Evolutionary conservation across 2,329 filamentous ascomycete species (phyloP).

Genomic region (Tolypocladium album): DNA sequence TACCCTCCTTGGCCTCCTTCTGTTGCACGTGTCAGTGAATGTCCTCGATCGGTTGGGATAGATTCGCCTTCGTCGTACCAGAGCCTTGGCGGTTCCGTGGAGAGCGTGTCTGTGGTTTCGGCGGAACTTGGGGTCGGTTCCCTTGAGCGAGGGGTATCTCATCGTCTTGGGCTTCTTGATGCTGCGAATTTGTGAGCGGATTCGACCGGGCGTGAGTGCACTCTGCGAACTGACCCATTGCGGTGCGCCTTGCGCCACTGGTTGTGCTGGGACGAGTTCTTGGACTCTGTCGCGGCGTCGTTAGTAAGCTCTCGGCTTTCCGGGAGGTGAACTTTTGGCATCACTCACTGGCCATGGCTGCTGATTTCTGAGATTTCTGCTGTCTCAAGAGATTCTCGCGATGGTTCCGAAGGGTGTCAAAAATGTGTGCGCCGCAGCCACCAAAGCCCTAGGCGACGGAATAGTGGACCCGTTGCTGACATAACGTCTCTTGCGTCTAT

Average conservation of each 20-base stretch:
- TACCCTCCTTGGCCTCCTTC: slow-evolving; percentile 98
- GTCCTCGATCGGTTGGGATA: slow-evolving; percentile 11
- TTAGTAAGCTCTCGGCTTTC: background rate
- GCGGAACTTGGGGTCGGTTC: slow-evolving; percentile 98
- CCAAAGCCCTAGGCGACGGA: slow-evolving; percentile 12
- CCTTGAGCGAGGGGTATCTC: slow-evolving; percentile 97
- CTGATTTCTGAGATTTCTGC: slow-evolving; percentile 15
- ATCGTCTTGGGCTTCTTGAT: slow-evolving; percentile 99
- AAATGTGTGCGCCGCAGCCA: slow-evolving; percentile 17
- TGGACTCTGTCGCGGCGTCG: slow-evolving; percentile 61
- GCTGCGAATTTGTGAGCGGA: slow-evolving; percentile 38
- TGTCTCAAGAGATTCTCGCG: slow-evolving; percentile 15
- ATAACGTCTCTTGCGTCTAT: background rate
- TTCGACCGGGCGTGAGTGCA: background rate
- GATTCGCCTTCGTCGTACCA: slow-evolving; percentile 50
- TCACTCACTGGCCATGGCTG: slow-evolving; percentile 31
- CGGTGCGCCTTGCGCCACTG: slow-evolving; percentile 97
- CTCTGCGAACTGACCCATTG: slow-evolving; percentile 68
- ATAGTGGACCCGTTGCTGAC: background rate
- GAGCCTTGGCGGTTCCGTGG: slow-evolving; percentile 94
- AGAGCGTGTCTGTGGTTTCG: slow-evolving; percentile 99
- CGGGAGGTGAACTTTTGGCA: background rate
- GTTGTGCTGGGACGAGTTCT: slow-evolving; percentile 99
- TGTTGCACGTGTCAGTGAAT: slow-evolving; percentile 33
- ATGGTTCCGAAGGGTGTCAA: slow-evolving; percentile 13